Conservation (phyloP, 768 basidiomycete species). For the Psilocybe cubensis region DNA sequence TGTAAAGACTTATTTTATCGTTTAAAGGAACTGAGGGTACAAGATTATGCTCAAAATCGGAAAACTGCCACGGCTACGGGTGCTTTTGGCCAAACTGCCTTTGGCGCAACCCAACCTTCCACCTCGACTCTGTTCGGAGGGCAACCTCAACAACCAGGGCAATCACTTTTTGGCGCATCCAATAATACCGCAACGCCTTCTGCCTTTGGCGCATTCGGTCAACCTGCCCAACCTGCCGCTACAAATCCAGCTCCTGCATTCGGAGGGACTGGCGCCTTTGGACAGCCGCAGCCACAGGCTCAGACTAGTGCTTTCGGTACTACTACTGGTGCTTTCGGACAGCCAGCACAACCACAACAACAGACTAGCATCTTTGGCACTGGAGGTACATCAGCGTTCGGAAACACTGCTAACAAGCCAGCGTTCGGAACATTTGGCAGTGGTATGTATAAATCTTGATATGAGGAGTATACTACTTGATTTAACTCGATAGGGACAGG, state of each 20-base stretch:
- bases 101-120: conserved; percentile 48
- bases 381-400: conserved; percentile 37
- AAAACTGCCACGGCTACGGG: conserved; percentile 57
- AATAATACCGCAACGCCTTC: conserved; percentile 33
- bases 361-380: conserved; percentile 30
- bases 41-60: conserved; percentile 77
- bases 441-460: conserved; percentile 9
- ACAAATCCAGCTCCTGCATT: conserved; percentile 38
- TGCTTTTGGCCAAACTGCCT: conserved; percentile 60
- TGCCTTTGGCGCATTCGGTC: conserved; percentile 51
- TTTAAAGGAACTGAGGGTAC: conserved; percentile 68
- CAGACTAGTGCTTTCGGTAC: conserved; percentile 27
- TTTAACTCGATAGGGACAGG: conserved; percentile 18
- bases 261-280: conserved; percentile 33
- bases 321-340: conserved; percentile 42
- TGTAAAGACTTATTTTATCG: conserved; percentile 3
- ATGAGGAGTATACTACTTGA: not conserved
- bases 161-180: conserved; percentile 40
- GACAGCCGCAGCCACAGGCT: conserved; percentile 33
- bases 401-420: conserved; percentile 32
- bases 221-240: conserved; percentile 27
- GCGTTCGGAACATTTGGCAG: conserved; percentile 29
- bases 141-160: conserved; percentile 40
- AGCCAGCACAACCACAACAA: conserved; percentile 40
- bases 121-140: conserved; percentile 50